phyloP scores from a whole-genome alignment of 176 grass and related monocot genomes.

The Zoysia pacifica region DNA sequence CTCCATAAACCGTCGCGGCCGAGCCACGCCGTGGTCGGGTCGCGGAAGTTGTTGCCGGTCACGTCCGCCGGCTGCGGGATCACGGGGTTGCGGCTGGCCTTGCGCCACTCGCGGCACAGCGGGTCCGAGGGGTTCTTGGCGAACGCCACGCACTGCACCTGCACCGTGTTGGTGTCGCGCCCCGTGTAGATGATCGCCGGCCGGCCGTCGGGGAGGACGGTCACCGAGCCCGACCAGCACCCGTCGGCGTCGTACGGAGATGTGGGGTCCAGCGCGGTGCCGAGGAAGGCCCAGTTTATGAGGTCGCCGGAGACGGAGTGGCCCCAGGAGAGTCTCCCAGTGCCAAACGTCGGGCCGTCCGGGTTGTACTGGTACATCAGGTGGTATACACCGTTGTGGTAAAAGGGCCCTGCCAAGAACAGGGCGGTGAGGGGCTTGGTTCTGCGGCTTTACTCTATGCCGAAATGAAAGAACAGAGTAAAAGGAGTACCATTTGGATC shows the following conservation, averaged over 20 bases:
- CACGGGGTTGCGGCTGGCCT: conserved; percentile 59
- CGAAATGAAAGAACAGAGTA: background rate
- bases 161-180: conserved; percentile 1
- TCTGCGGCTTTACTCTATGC: background rate
- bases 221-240: conserved; percentile 62
- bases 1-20: conserved; percentile 68
- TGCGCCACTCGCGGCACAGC: conserved; percentile 55
- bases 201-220: conserved; percentile 37
- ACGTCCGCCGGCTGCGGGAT: conserved; percentile 39
- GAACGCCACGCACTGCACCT: conserved; percentile 75
- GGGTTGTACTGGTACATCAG: conserved; percentile 87
- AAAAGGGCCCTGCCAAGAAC: conserved; percentile 55
- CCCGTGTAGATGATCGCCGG: conserved; percentile 66
- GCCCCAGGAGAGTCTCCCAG: conserved; percentile 66
- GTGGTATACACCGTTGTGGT: conserved; percentile 67
- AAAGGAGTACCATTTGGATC: conserved; percentile 62
- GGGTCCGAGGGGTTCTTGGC: conserved; percentile 50
- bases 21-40: conserved; percentile 67
- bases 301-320: conserved; percentile 79
- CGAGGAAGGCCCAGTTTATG: conserved; percentile 66
- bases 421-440: too few species aligned
- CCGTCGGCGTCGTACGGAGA: conserved; percentile 54
- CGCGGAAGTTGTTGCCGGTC: conserved; percentile 43
- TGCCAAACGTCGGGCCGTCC: conserved; percentile 34
- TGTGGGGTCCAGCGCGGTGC: conserved; percentile 51